Conservation (phyloP, 1,139 yeast species). For the Pichia sorboxylosa region DNA sequence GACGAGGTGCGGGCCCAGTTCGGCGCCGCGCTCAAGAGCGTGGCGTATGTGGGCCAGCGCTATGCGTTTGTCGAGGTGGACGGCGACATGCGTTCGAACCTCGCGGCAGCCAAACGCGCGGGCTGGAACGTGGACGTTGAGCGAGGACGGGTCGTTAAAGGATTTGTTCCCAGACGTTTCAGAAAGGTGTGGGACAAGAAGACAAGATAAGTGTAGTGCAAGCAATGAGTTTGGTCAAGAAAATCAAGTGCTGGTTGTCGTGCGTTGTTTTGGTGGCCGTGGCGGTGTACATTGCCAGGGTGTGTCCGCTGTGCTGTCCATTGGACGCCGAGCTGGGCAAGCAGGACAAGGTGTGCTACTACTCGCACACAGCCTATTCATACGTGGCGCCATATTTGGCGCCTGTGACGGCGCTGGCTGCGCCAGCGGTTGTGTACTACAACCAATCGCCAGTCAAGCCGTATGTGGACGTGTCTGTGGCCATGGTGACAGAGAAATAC, state of each 20-base stretch:
- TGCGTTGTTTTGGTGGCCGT: conserved; percentile 6
- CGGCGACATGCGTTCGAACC: no score
- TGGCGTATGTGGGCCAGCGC: conserved; percentile 18
- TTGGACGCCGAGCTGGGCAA: conserved; percentile 3
- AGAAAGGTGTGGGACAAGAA: no score
- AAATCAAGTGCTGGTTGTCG: conserved; percentile 11
- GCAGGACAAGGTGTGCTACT: conserved; percentile 14
- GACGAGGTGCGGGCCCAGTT: neutral
- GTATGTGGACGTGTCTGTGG: conserved; percentile 10
- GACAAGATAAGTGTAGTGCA: no score
- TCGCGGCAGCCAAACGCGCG: no score
- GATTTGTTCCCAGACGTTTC: conserved; percentile 79
- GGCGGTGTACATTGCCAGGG: conserved; percentile 4
- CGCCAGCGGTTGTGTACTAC: conserved; percentile 12
- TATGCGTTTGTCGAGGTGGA: no score
- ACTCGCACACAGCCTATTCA: conserved; percentile 13
- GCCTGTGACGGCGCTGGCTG: conserved; percentile 10
- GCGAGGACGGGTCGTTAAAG: conserved; percentile 62
- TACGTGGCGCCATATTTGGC: conserved; percentile 14
- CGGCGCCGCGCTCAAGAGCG: neutral
- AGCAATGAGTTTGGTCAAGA: conserved; percentile 6
- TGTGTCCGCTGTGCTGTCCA: conserved; percentile 10
- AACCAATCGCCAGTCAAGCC: conserved; percentile 17
- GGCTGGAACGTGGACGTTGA: conserved; percentile 70
- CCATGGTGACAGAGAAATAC: neutral